These are phyloP conservation scores for Ceratobasidium sp. DNA, from an alignment of 1,284 basidiomycete species.

Conservation along the genomic window DNA sequence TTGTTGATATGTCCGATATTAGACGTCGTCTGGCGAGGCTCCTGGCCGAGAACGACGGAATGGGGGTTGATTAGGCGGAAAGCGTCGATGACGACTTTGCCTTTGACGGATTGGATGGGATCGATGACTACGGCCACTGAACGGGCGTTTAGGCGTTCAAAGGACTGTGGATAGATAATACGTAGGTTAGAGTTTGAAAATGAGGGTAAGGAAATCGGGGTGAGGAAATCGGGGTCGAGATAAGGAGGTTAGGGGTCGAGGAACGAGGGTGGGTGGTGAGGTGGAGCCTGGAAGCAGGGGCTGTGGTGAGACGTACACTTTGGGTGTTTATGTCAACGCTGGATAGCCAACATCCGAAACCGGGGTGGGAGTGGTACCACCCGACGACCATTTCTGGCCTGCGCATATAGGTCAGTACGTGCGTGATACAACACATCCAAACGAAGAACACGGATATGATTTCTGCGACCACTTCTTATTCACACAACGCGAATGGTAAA, in stretches of 20 bases:
- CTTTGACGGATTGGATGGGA: constrained; percentile 99
- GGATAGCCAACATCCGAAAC: constrained; percentile 99
- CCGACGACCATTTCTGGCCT: constrained; percentile 99
- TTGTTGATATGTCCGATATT: constrained; percentile 99
- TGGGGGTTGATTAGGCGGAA: constrained; percentile 96
- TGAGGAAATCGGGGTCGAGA: constrained; percentile 40
- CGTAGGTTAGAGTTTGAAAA: background rate
- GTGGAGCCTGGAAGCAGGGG: too few species aligned
- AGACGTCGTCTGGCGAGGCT: constrained; percentile 96
- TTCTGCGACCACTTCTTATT: too few species aligned
- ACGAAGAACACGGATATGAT: too few species aligned
- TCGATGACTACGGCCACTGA: constrained; percentile 99
- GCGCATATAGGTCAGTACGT: constrained; percentile 41
- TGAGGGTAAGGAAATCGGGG: too few species aligned
- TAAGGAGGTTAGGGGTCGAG: too few species aligned
- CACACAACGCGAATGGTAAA: constrained; percentile 42
- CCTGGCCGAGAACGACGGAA: constrained; percentile 86
- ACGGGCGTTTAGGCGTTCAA: constrained; percentile 93
- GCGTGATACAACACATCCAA: too few species aligned
- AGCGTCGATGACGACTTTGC: constrained; percentile 98
- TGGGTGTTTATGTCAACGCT: constrained; percentile 99
- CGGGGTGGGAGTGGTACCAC: constrained; percentile 99
- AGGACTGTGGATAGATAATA: constrained; percentile 70
- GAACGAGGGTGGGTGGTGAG: too few species aligned
- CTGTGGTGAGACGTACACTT: constrained; percentile 79